These are phyloP conservation scores for Kazachstania kunashirensis DNA, from an alignment of 805 yeast species.

Conservation along the genomic window DNA sequence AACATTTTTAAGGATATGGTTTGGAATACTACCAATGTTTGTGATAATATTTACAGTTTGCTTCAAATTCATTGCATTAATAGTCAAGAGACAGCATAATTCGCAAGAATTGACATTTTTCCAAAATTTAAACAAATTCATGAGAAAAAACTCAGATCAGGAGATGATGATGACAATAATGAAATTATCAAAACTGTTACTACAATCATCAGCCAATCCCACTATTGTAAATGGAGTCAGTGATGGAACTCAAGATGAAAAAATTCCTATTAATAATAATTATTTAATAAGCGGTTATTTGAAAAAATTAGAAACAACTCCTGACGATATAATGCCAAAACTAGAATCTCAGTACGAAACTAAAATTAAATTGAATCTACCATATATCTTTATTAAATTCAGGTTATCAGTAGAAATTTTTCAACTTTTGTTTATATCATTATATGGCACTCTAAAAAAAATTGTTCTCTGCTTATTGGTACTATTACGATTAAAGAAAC, in stretches of 20 bases:
- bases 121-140: neutral
- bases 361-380: neutral
- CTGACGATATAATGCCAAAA: conserved; percentile 8
- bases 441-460: neutral
- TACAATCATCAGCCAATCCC: too few species aligned
- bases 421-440: neutral
- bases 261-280: conserved; percentile 4
- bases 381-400: neutral
- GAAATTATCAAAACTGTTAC: neutral
- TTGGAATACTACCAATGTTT: neutral
- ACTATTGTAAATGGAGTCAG: neutral
- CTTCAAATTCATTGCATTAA: neutral
- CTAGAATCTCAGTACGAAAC: neutral
- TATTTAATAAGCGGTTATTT: conserved; percentile 19
- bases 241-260: neutral
- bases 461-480: neutral
- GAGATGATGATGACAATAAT: neutral
- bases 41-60: neutral
- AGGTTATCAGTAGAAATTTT: neutral
- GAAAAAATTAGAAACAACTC: conserved; percentile 12
- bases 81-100: neutral
- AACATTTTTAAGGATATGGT: neutral
- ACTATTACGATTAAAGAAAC: neutral
- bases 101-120: neutral
- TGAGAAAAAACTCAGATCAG: neutral